phyloP scores from a whole-genome alignment of 2,329 filamentous ascomycete species.

The Exophiala dermatitidis region DNA sequence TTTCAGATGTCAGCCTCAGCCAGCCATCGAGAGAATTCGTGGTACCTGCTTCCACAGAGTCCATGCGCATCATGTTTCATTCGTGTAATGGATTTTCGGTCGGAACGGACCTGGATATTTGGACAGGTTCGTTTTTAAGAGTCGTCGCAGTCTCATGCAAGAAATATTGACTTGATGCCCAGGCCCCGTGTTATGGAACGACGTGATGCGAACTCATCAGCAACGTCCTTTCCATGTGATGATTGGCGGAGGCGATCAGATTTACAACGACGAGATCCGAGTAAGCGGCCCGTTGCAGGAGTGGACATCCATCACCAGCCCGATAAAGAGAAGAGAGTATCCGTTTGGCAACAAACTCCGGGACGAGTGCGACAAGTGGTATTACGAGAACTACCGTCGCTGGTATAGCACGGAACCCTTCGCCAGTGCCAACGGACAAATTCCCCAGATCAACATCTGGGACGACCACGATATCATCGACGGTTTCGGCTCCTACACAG shows the following conservation, averaged over 20 bases:
- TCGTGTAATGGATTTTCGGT: slow-evolving; percentile 64
- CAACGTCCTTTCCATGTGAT: slow-evolving; percentile 58
- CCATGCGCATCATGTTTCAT: slow-evolving; percentile 64
- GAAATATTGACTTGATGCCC: neutral
- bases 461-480: slow-evolving; percentile 62
- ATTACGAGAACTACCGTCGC: slow-evolving; percentile 54
- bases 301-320: slow-evolving; percentile 57
- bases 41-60: slow-evolving; percentile 53
- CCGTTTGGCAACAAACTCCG: slow-evolving; percentile 60
- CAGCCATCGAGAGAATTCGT: slow-evolving; percentile 43
- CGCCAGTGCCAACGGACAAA: slow-evolving; percentile 53
- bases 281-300: slow-evolving; percentile 69
- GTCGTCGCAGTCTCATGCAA: neutral
- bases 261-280: slow-evolving; percentile 70
- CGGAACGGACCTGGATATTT: slow-evolving; percentile 56
- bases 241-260: slow-evolving; percentile 88
- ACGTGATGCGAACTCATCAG: slow-evolving; percentile 55
- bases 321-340: slow-evolving; percentile 52
- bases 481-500: slow-evolving; percentile 57
- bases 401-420: slow-evolving; percentile 66
- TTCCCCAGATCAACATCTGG: slow-evolving; percentile 60
- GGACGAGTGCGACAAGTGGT: slow-evolving; percentile 53
- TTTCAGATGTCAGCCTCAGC: slow-evolving; percentile 47
- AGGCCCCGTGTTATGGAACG: slow-evolving; percentile 57
- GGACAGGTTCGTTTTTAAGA: slow-evolving; percentile 35